Base-by-base conservation (phyloP, 1,284 basidiomycete genomes). In the Ceratobasidium theobromae region DNA sequence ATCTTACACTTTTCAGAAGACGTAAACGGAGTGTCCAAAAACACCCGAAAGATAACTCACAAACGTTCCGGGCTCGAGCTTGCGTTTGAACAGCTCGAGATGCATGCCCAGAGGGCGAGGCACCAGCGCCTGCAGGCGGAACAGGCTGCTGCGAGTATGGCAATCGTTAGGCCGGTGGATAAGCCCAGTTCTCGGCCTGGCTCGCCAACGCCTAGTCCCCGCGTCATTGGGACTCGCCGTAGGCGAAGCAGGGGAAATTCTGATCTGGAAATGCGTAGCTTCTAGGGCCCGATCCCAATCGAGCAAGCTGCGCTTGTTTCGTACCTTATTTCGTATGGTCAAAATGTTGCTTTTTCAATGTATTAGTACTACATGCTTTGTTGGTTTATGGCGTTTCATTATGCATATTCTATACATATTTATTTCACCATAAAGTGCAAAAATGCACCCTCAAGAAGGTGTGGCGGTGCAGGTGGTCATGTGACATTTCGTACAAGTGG, bases 191-290 rank as follows among this genome's bases (percentile, higher is more conserved):
- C 54, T n/a, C 23, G 41, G 4, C 14, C 16, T 0, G 30, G 54
- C 11, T 41, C 54, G 18, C 48, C 60, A 4, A 30, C 23, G 18
- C 32, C 33, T 30, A 51, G 35, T 6, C 60, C 60, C 40, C 60
- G 60, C 32, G 60, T 64, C 16, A 43, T 64, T 18, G 60, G 60
- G 27, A 64, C 60, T 16, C 33, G 60, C 14, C 60, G 60, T 9
- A 52, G 60, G 18, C 52, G 60, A 45, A 64, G 60, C 38, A 40
- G 60, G 48, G 60, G 60, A 11, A 27, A 43, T 16, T 43, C 46
- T 21, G 55, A 48, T 33, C 14, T 48, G 43, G 55, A 60, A 35
- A 33, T 60, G 43, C 30, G 48, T 2, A 32, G 5, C 11, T 60
- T 60, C 55, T 49, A 48, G 45, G 46, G 55, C 43, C 41, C 18